Evolutionary conservation across 495 filamentous ascomycete species (phyloP), one percentile per base, ranked within the genome.

Genomic region (Neurospora sp.): DNA sequence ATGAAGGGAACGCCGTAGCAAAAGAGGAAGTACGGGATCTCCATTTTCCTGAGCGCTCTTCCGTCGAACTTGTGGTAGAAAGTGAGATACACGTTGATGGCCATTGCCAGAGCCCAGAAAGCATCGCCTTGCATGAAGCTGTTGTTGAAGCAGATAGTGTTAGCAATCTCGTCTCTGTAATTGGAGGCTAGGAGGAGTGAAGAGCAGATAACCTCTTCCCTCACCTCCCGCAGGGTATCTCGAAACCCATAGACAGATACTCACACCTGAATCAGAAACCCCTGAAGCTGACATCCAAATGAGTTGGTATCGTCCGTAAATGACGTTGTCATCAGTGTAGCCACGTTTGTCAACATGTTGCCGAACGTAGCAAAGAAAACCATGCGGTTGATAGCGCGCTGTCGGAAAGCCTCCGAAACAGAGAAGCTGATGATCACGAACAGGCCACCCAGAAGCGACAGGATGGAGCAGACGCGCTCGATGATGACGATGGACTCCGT

Each of bases 361-460:
- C 93, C 94, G 76, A 93, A 92, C 0, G 90, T 91, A 9, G 94
- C 93, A 77, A 90, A 94, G 81, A 96, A 96, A 18, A 96, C 89
- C 4, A 97, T 85, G 5, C 93, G 89, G 78, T 96, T 96, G 82
- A 97, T 95, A 20, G 94, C 77, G 89, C 83, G 93, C 91, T 77
- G 75, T 23, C 90, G 87, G 76, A 93, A 92, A 38, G 85, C 83
- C 11, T 80, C 80, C 12, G 86, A 91, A 35, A 82, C 76, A 12
- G 88, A 79, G 75, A 94, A 96, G 42, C 93, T 94, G 69, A 85
- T 73, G 48, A 96, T 88, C 69, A 96, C 91, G 79, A 96, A 89
- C 41, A 89, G 74, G 27, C 89, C 91, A 70, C 92, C 93, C 2
- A 91, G 5, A 4, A 97, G 77, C 1, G 93, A 96, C 76, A 96